Percentiles rank a stretch among this genome's conserved stretches.
Conservation (phyloP, 2,329 filamentous ascomycete species). For the Lachnellula occidentalis region DNA sequence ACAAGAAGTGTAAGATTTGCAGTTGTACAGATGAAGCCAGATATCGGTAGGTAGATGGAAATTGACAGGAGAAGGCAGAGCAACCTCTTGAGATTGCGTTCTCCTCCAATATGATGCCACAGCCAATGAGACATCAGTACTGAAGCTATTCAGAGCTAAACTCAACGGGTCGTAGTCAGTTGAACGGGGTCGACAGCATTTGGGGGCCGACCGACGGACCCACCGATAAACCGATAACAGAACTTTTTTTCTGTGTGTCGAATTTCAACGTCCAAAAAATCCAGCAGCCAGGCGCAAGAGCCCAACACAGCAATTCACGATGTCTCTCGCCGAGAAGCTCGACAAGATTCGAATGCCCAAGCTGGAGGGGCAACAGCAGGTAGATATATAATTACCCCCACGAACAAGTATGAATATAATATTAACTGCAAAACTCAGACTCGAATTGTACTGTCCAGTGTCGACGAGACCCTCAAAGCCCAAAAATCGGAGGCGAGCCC, state of each 20-base stretch:
- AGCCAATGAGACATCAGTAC: too few species aligned
- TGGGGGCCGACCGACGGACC: too few species aligned
- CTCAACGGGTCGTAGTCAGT: too few species aligned
- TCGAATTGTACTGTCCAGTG: conserved; percentile 78
- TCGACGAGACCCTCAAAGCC: conserved; percentile 87
- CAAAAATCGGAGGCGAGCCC: conserved; percentile 78
- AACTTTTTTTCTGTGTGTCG: background rate
- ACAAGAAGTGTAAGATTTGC: conserved; percentile 11
- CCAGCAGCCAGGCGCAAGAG: conserved; percentile 22
- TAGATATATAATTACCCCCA: conserved; percentile 36
- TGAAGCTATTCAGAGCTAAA: too few species aligned
- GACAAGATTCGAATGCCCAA: conserved; percentile 97
- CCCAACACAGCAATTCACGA: conserved; percentile 31
- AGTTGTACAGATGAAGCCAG: conserved; percentile 11
- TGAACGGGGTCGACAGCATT: background rate
- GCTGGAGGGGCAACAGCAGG: conserved; percentile 90
- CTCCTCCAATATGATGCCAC: background rate
- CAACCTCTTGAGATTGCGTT: background rate
- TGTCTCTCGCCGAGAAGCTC: conserved; percentile 80
- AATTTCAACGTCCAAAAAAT: conserved; percentile 1
- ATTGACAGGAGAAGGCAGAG: background rate
- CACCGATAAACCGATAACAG: background rate
- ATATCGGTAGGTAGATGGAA: background rate
- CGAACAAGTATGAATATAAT: conserved; percentile 5
- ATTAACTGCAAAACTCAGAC: conserved; percentile 47